Base-by-base conservation (phyloP, 139 green algal genomes). In the Picochlorum sp. region DNA sequence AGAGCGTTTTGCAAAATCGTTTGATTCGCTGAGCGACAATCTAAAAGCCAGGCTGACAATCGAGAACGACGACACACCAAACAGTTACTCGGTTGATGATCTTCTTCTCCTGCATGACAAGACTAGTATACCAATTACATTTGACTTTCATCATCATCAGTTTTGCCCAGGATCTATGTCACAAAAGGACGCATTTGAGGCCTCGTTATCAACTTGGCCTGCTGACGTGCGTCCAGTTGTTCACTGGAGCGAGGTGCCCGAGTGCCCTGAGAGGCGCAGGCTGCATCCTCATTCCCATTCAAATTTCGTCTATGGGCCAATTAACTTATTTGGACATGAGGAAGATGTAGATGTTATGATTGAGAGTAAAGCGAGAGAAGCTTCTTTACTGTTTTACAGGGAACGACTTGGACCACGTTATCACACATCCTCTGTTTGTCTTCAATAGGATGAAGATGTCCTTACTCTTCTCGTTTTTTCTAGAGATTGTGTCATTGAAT, bases 141-240 rank as follows among this genome's bases (percentile, higher is more conserved):
- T 83, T 68, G 80, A 87, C 60, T 83, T 85, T 50, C 80, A 87
- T 52, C 80, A 87, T 53, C 69, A 79, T 50, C 68, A 67, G 36
- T 85, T 79, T 22, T 74, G 61, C 61, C 20, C 58, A 51, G 63
- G 45, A 52, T 29, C 25, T 9, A 49, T 68, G 52, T 70, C 44
- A 3, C 65, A 79, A 30, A 29, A 79, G 54, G 50, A 70, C 31
- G 79, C 79, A 3, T 70, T 86, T 50, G 40, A 40, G 16, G 37
- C 57, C 14, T 73, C 76, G 0, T 39, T 84, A 1, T 20, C 36
- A 13, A 84, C 76, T 0, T 84, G 76, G 76, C 76, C 76, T 3
- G 28, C 47, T 26, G 79, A 68, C 7, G 58, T 86, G 18, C 47
- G 69, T 18, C 77, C 77, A 7, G 35, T 41, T 39, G 35, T 55